Base-by-base conservation (phyloP, 2,329 filamentous ascomycete genomes). In the Colletotrichum sp. region DNA sequence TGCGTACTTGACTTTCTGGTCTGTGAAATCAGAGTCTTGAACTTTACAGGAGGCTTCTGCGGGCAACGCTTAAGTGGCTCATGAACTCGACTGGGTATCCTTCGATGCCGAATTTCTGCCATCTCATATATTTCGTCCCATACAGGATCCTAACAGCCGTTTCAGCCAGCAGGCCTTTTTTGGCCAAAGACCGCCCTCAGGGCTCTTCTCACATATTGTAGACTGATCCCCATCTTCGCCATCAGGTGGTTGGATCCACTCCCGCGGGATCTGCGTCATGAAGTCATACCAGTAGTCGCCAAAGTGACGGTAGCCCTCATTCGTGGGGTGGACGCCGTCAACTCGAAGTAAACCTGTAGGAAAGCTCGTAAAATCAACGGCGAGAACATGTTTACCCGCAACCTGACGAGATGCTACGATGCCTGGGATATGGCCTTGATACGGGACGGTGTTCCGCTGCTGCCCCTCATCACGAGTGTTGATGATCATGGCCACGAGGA, bases 261-360 rank as follows among this genome's bases (percentile, higher is more conserved):
- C 75, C 1, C 70, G 72, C 9, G 84, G 85, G 12, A 85, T 79
- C 55, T 86, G 84, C 16, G 79, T 78, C 24, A 85, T 76, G 34
- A 83, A 83, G 63, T 84, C 79, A 74, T 84, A 83, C 85, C 85
- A 86, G 49, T 84, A 85, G 62, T 85, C 80, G 2, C 83, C 85
- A n/a, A 86, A 77, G 30, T 80, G 44, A 7, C 71, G 75, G 57
- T 86, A 86, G 0, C 84, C 85, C 7, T 78, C 36, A 26, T 84
- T 82, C 2, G 81, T 83, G 6, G 85, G 84, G 32, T 86, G 85
- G 3, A 86, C 72, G 10, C 60, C 62, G 4, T 79, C 44, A 21
- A 12, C 77, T 18, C 76, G 36, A 6, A 86, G 74, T 4, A 81
- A 75, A 1, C 69, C 62, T 3, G 77, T 76, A 5, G 79, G 77